Conservation (phyloP, 129 eudicot genomes). For the Flaveria robusta region DNA sequence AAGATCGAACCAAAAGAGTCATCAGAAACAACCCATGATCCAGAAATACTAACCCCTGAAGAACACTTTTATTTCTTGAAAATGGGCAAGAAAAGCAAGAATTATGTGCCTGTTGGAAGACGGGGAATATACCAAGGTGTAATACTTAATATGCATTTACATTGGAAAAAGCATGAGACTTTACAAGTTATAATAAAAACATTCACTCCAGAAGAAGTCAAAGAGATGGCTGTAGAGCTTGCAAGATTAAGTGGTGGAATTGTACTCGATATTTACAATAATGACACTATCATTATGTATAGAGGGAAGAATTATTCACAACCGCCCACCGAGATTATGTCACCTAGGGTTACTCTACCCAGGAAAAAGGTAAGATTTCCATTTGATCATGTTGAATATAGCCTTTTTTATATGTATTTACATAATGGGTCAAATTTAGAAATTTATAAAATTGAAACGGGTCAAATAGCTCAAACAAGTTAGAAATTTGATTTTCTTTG, state of each 20-base stretch:
- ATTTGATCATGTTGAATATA: neutral
- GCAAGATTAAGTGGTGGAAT: constrained; percentile 92
- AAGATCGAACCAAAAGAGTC: constrained; percentile 86
- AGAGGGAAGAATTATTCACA: constrained; percentile 96
- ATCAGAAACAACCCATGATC: constrained; percentile 80
- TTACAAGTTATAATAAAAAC: constrained; percentile 81
- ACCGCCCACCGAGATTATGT: constrained; percentile 98
- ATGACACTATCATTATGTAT: constrained; percentile 78
- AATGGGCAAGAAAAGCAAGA: constrained; percentile 88
- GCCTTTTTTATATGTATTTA: neutral
- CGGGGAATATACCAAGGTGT: constrained; percentile 93
- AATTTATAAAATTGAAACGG: neutral
- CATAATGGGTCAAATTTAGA: neutral
- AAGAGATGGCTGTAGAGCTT: constrained; percentile 86
- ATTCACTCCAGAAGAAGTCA: constrained; percentile 79
- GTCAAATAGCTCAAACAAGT: neutral
- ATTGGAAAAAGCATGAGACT: constrained; percentile 98
- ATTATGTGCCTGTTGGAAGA: constrained; percentile 90
- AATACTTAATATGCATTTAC: constrained; percentile 95
- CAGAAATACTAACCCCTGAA: constrained; percentile 92
- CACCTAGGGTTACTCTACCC: constrained; percentile 77
- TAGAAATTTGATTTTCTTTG: neutral
- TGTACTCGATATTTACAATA: constrained; percentile 79
- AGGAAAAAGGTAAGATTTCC: constrained; percentile 71
- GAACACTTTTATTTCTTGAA: constrained; percentile 88